A percentile compares a stretch with the other conserved stretches of the same genome.
Evolutionary conservation across 352 stramenopile species (phyloP).

Genomic region (Phytophthora constricta): DNA sequence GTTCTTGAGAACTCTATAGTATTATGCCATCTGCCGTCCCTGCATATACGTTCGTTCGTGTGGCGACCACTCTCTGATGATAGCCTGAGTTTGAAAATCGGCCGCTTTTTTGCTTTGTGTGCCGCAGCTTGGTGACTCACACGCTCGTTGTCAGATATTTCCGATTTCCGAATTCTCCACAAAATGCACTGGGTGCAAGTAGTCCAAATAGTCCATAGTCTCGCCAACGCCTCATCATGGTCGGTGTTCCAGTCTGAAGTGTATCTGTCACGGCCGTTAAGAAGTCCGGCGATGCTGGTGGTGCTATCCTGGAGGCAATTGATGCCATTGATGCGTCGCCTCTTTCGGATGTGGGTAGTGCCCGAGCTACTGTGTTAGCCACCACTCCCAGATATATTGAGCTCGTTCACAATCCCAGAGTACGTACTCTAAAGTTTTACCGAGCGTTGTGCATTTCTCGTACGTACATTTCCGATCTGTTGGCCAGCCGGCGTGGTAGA

Average conservation of each 20-base stretch:
- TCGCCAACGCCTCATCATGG: not conserved
- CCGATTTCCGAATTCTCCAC: not conserved
- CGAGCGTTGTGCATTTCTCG: not conserved
- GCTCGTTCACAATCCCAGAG: not conserved
- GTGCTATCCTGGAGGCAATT: not conserved
- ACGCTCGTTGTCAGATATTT: not conserved
- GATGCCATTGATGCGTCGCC: not conserved
- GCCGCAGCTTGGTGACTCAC: not conserved
- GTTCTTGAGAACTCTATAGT: not conserved
- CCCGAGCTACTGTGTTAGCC: not conserved
- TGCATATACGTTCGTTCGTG: too few relatives aligned
- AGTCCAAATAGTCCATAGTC: not conserved
- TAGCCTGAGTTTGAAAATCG: not conserved
- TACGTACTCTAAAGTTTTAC: not conserved
- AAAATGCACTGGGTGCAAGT: not conserved
- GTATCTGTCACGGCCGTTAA: not conserved
- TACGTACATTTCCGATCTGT: not conserved
- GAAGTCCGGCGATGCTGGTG: not conserved
- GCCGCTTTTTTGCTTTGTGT: not conserved
- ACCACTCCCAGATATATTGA: not conserved
- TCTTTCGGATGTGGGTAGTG: not conserved
- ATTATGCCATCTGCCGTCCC: not conserved
- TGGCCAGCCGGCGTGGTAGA: not conserved
- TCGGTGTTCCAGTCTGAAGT: not conserved
- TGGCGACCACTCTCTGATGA: too few relatives aligned